phyloP scores from a whole-genome alignment of 2,329 filamentous ascomycete species.

The Ophiostoma triangulosporum region DNA sequence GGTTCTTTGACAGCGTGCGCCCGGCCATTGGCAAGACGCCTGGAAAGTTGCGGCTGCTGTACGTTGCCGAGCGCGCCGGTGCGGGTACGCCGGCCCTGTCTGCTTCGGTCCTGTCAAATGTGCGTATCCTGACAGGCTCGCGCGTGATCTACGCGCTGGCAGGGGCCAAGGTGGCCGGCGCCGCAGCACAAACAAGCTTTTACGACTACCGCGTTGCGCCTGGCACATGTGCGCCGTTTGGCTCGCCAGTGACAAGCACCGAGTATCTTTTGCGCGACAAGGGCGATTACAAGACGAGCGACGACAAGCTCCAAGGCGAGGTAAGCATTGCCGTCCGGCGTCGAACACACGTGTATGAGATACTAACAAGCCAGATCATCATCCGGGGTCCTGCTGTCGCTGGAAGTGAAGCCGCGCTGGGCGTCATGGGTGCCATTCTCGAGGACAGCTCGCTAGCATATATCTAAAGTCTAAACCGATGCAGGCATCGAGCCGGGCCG shows the following conservation, averaged over 20 bases:
- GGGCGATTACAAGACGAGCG: constrained; percentile 45
- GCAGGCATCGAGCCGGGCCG: too few species aligned
- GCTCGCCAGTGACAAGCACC: constrained; percentile 63
- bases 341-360: constrained; percentile 3
- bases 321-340: constrained; percentile 28
- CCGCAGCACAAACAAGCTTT: constrained; percentile 61
- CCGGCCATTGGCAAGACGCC: constrained; percentile 46
- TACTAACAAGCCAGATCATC: constrained; percentile 38
- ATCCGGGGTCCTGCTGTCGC: constrained; percentile 62
- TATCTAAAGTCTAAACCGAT: too few species aligned
- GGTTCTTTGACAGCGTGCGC: constrained; percentile 45
- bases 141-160: constrained; percentile 78
- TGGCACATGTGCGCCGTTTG: constrained; percentile 52
- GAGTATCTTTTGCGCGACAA: constrained; percentile 64
- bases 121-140: constrained; percentile 68
- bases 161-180: constrained; percentile 70
- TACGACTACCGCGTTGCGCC: constrained; percentile 31
- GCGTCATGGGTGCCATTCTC: constrained; percentile 50
- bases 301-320: constrained; percentile 48
- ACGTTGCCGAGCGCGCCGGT: constrained; percentile 61
- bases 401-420: constrained; percentile 49
- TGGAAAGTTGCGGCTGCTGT: constrained; percentile 68
- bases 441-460: constrained; percentile 62
- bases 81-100: constrained; percentile 50
- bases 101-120: constrained; percentile 58